Base-by-base conservation (phyloP, 805 yeast species). In the Candida michaelii region DNA sequence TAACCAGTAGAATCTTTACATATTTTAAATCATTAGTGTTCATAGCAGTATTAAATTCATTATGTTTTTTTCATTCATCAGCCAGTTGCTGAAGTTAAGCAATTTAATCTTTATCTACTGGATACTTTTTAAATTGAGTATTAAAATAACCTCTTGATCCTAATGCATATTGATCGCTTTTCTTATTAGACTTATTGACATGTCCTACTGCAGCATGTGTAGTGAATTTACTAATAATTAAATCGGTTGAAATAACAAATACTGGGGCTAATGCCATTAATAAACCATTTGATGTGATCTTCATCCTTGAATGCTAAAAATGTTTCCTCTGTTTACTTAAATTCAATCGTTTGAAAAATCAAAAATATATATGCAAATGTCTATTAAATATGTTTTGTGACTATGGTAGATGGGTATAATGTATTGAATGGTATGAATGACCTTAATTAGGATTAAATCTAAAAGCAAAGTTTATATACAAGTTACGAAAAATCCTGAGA, bases 231-330 rank as follows among this genome's bases (percentile, higher is more conserved):
- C 61, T 43, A 14, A 57, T 59, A 7, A 62, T 40, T 23, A 59
- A 56, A 27, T 62, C 67, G 7, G 61, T 53, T 4, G 62, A 56
- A n/a, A 62, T 43, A n/a, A 62, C 45, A 40, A 62, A 62, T n/a
- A 58, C 50, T 6, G 67, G 67, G 1, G 64, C 60, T 33, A 62
- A 48, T 23, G 56, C 47, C 36, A 59, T 54, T 18, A 62, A 46
- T 1, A 58, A 50, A 11, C 60, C 57, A 42, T 54, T 54, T 2
- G 47, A 21, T 11, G 37, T n/a, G 12, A 34, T 34, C 19, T 16
- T 27, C 32, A 34, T 34, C 7, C 8, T 21, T 5, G 23, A 21
- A 8, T 21, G n/a, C n/a, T 6, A 21, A 21, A 21, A 21, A 21
- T 8, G 23, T 21, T 21, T 21, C n/a, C 29, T 25, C 34, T 34